Base-by-base conservation (phyloP, 805 yeast genomes). In the Pichia heedii region DNA sequence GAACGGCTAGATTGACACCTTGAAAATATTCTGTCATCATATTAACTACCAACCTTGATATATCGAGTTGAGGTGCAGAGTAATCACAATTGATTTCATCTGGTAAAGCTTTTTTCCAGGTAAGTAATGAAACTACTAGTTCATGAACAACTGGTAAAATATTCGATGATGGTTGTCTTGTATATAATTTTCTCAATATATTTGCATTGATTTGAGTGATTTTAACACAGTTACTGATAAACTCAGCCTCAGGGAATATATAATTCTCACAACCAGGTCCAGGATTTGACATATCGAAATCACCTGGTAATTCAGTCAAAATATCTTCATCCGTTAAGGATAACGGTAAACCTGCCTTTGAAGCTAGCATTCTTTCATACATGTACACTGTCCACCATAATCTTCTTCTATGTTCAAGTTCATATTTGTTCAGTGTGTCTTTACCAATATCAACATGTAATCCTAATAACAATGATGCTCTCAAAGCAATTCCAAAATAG, bases 391-490 rank as follows among this genome's bases (percentile, higher is more conserved):
- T 65, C 69, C 69, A 65, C 64, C 66, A 65, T 20, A 65, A 47
- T 26, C 69, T 45, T 41, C 68, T 50, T 37, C 68, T 50, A 54
- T 76, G 81, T 46, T 76, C 81, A 46, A 76, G 56, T 47, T 76
- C 79, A 51, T 69, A 74, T 29, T 77, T 55, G 50, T 70, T 70
- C 39, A 74, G 52, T 24, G 66, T 60, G 49, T 79, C 86, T 52
- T 77, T 76, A 47, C 82, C 89, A 8, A 86, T 80, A 62, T 84
- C 93, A 3, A 84, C 93, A 58, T 84, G 94, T 78, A 82, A 73
- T 2, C 94, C 94, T 22, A 83, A 60, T 38, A 83, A 77, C 43
- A 84, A 65, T 8, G 87, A 78, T 0, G 89, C 78, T 45, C 89
- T 67, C 32, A 84, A 59, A 0, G 90, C 90, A 46, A 80, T 70